Evolutionary conservation across 2,329 filamentous ascomycete species (phyloP).

Genomic region (Calonectria pseudoreteaudii): DNA sequence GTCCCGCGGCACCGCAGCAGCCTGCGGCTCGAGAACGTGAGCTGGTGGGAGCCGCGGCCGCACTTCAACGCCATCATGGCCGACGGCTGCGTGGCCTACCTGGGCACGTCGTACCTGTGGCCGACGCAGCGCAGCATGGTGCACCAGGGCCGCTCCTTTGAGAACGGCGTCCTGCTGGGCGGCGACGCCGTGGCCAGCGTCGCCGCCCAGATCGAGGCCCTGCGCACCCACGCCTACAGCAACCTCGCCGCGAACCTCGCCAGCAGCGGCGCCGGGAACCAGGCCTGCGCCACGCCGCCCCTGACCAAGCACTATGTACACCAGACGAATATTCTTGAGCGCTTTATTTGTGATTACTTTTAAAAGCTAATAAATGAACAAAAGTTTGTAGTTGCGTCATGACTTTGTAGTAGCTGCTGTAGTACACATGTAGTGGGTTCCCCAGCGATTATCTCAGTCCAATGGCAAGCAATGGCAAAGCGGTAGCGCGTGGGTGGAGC

Average conservation of each 20-base stretch:
- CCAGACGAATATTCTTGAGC: neutral
- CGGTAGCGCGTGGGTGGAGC: neutral
- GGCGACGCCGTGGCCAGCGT: neutral
- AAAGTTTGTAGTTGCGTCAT: neutral
- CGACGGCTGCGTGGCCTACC: neutral
- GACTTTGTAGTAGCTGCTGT: neutral
- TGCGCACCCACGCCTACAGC: neutral
- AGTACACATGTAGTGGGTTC: neutral
- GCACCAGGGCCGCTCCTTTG: slow-evolving; percentile 1
- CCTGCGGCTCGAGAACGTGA: neutral
- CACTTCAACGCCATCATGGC: slow-evolving; percentile 1
- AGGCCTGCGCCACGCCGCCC: neutral
- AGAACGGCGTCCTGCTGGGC: neutral
- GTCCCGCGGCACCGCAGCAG: neutral
- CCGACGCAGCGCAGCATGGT: neutral
- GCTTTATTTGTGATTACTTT: neutral
- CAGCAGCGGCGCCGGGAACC: neutral
- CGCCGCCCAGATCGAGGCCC: neutral
- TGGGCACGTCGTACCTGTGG: slow-evolving; percentile 7
- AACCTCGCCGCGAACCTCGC: neutral
- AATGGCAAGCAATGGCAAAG: neutral
- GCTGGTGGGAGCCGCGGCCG: slow-evolving; percentile 7
- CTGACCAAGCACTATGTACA: neutral
- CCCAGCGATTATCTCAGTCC: neutral
- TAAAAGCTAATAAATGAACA: neutral